Base-by-base conservation (phyloP, 139 green algal genomes). In the Coccomyxa sp. region DNA sequence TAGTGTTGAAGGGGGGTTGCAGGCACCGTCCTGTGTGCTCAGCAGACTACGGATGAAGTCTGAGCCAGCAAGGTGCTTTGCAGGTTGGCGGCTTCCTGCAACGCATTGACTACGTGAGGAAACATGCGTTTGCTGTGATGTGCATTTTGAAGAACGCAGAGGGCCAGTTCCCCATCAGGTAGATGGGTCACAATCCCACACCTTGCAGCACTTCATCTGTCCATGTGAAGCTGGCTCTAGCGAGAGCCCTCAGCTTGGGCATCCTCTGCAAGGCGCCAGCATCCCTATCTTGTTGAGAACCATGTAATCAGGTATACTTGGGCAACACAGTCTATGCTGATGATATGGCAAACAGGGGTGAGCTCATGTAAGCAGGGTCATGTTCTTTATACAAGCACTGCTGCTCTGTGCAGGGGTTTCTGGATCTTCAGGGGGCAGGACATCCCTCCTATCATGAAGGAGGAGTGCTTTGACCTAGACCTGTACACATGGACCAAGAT, bases 71-170 rank as follows among this genome's bases (percentile, higher is more conserved):
- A 58, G 44, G 44, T 16, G 44, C 50, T 64, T 18, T 35, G 34
- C 76, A 84, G 80, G 80, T 88, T 24, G 82, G 81, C 55, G 88
- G 88, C 7, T 92, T 92, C 85, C 72, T 92, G 75, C 88, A 92
- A 74, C 78, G 88, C 35, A 88, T 91, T 71, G 88, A 92, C 74
- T 87, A 88, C n/a, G 82, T 85, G 39, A 79, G 87, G 22, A 92
- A 92, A 79, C 83, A 91, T 54, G 88, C 85, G n/a, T 92, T 92
- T 80, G 88, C 78, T 35, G 90, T 91, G 55, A 88, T 92, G 82
- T 88, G 82, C 84, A 92, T 92, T 79, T 81, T 92, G 37, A 88
- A 89, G 50, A 78, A 92, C 40, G 77, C 86, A 29, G 79, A 83
- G 75, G 78, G 44, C 68, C 76, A 77, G 77, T 89, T 88, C 68